A percentile compares a stretch with the other conserved stretches of the same genome.
Evolutionary conservation across 148 eudicot species (phyloP).

Genomic region (Vaccinium corymbosum): DNA sequence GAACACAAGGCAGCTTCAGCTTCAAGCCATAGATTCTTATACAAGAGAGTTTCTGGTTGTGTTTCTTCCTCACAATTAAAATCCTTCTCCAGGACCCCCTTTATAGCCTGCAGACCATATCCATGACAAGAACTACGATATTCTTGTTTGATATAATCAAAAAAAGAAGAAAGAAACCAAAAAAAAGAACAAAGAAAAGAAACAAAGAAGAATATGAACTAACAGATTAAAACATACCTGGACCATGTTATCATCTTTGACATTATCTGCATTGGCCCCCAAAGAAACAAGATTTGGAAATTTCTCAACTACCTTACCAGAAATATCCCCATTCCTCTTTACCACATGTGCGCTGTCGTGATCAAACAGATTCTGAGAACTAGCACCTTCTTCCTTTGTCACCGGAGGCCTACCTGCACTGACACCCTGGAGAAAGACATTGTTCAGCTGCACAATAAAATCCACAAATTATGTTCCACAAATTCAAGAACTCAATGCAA

Average conservation of each 20-base stretch:
- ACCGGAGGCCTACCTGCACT: constrained; percentile 18
- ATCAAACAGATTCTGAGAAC: constrained; percentile 10
- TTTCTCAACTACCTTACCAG: constrained; percentile 28
- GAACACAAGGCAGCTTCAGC: constrained; percentile 93
- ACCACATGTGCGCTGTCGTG: neutral
- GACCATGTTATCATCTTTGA: constrained; percentile 32
- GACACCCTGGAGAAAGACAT: constrained; percentile 31
- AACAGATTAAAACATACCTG: constrained; percentile 38
- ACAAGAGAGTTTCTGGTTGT: constrained; percentile 47
- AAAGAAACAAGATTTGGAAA: constrained; percentile 17
- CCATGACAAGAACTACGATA: neutral
- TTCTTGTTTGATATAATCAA: neutral
- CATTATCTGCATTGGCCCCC: constrained; percentile 27
- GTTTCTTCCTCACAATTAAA: constrained; percentile 43
- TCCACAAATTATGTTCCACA: neutral
- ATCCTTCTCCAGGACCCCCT: constrained; percentile 53
- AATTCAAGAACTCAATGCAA: neutral
- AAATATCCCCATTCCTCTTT: constrained; percentile 2
- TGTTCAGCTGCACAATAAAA: constrained; percentile 3
- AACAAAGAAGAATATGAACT: neutral
- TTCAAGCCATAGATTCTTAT: constrained; percentile 86
- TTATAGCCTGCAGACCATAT: constrained; percentile 53
- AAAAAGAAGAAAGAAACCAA: neutral
- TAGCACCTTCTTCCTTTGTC: constrained; percentile 19
- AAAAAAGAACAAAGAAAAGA: neutral